Conservation (phyloP, 2,329 filamentous ascomycete species). For the Leptoxyphium fumago region DNA sequence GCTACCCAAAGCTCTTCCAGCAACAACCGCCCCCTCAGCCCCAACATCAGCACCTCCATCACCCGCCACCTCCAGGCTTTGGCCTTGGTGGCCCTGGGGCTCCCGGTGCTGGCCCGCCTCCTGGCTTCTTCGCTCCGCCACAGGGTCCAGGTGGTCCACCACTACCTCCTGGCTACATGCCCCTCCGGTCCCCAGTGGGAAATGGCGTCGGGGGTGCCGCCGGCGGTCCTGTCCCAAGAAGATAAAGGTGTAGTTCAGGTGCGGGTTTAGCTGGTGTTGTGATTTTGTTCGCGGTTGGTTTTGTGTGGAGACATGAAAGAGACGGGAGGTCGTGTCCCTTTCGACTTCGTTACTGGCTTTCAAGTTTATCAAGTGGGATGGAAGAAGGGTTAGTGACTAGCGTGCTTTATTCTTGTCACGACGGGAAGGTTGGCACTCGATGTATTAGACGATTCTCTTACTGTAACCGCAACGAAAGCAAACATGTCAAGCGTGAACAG, state of each 20-base stretch:
- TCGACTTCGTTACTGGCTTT: too few species aligned
- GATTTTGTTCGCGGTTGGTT: too few species aligned
- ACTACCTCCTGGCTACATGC: not conserved
- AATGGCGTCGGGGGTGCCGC: not conserved
- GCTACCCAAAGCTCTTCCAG: slow-evolving; percentile 18
- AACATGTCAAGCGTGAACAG: too few species aligned
- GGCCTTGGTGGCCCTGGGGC: not conserved
- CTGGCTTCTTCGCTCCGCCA: slow-evolving; percentile 5
- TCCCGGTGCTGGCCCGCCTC: slow-evolving; percentile 1
- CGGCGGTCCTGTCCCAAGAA: not conserved
- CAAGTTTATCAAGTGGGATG: too few species aligned
- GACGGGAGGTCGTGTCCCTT: too few species aligned
- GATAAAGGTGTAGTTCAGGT: not conserved
- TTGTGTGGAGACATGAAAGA: too few species aligned
- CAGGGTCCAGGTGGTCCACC: not conserved
- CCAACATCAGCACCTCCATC: slow-evolving; percentile 2
- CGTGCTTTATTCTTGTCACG: too few species aligned
- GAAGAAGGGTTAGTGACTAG: too few species aligned
- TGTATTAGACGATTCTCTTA: too few species aligned
- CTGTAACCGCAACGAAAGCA: too few species aligned
- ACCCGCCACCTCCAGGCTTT: slow-evolving; percentile 5
- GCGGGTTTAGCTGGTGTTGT: too few species aligned
- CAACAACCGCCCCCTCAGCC: slow-evolving; percentile 8
- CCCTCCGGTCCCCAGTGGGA: not conserved
- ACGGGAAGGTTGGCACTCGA: too few species aligned